phyloP scores from a whole-genome alignment of 805 yeast genomes.

The Kregervanrija fluxuum region DNA sequence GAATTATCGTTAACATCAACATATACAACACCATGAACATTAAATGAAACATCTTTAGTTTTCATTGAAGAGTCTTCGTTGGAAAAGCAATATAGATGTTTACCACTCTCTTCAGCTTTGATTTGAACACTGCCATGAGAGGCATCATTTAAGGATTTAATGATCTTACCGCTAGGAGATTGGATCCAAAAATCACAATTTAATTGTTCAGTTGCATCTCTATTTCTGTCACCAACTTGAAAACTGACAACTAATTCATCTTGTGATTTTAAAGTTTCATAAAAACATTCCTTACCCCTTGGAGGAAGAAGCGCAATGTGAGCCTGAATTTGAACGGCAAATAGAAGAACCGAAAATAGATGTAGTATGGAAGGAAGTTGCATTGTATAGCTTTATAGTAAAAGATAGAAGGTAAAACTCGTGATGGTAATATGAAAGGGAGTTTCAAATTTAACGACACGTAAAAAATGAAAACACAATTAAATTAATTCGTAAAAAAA shows the following conservation, averaged over 20 bases:
- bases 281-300: conserved; percentile 81
- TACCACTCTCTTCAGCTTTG: conserved; percentile 61
- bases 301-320: conserved; percentile 82
- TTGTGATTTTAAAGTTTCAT: conserved; percentile 69
- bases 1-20: conserved; percentile 65
- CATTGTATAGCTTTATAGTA: neutral
- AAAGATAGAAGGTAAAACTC: neutral
- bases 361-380: neutral
- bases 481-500: too few relatives aligned
- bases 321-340: conserved; percentile 31
- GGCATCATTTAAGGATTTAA: conserved; percentile 43
- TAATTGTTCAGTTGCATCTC: conserved; percentile 58
- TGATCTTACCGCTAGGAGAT: conserved; percentile 39
- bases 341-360: conserved; percentile 4
- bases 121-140: conserved; percentile 78
- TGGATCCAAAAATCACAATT: conserved; percentile 54
- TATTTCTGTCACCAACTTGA: conserved; percentile 90
- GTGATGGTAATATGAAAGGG: conserved; percentile 1
- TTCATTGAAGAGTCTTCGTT: conserved; percentile 68
- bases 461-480: too few relatives aligned
- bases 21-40: conserved; percentile 87
- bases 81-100: conserved; percentile 82
- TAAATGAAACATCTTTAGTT: conserved; percentile 90
- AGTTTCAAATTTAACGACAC: too few relatives aligned
- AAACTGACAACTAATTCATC: conserved; percentile 84